Conservation (phyloP, 1,139 yeast genomes). For the Taphrina wiesneri region DNA sequence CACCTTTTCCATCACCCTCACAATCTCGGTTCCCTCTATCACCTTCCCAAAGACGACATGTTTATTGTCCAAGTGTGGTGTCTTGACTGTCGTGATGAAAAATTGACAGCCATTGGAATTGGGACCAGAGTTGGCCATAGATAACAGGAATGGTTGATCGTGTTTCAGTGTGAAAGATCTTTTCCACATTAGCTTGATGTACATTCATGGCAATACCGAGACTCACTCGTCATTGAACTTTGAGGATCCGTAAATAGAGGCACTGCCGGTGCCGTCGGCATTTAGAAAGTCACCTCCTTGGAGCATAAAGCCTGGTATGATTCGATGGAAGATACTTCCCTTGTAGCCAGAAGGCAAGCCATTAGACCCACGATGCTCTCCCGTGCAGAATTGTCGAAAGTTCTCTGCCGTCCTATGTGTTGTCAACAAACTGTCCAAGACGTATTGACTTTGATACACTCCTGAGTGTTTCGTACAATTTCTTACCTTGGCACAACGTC, state of each 20-base stretch:
- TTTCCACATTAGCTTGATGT: conserved; percentile 82
- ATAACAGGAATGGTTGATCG: conserved; percentile 71
- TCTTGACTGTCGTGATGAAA: conserved; percentile 73
- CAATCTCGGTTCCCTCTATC: conserved; percentile 75
- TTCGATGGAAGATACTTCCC: conserved; percentile 84
- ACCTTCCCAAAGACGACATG: conserved; percentile 96
- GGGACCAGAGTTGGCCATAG: conserved; percentile 97
- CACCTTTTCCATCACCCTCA: conserved; percentile 66
- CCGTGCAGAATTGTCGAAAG: conserved; percentile 59
- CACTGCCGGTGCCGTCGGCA: conserved; percentile 54
- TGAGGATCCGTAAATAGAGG: conserved; percentile 53
- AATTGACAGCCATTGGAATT: conserved; percentile 95
- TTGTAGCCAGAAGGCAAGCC: conserved; percentile 64
- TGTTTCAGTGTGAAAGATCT: background rate
- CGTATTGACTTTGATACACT: background rate
- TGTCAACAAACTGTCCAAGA: background rate
- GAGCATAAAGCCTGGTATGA: conserved; percentile 81
- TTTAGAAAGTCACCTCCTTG: conserved; percentile 97
- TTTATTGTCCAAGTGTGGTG: conserved; percentile 76
- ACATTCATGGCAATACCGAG: conserved; percentile 54
- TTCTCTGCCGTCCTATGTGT: conserved; percentile 52
- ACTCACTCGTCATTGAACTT: conserved; percentile 75
- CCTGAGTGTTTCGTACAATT: conserved; percentile 37
- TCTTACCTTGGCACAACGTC: conserved; percentile 49
- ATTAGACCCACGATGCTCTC: conserved; percentile 50